Conservation (phyloP, 2,329 filamentous ascomycete species). For the Colletotrichum sp. region DNA sequence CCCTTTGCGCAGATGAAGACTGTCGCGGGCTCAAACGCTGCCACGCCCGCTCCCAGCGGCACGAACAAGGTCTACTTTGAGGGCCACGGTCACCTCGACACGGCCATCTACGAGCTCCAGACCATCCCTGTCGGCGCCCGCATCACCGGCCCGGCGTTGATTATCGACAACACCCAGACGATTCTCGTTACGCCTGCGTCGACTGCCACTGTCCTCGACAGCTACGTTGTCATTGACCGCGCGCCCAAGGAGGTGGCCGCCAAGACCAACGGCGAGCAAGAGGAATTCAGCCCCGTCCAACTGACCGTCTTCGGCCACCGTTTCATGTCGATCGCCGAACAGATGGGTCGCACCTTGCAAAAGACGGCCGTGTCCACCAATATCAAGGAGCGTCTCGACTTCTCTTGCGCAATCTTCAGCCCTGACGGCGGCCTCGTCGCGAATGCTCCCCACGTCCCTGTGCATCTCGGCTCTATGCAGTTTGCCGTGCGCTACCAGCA, state of each 20-base stretch:
- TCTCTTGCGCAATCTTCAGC: conserved; percentile 79
- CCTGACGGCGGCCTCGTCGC: conserved; percentile 74
- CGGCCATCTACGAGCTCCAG: conserved; percentile 9
- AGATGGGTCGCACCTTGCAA: conserved; percentile 78
- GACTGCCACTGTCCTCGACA: conserved; percentile 35
- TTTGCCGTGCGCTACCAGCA: conserved; percentile 73
- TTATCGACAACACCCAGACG: conserved; percentile 75
- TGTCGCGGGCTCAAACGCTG: not conserved
- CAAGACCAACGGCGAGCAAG: conserved; percentile 59
- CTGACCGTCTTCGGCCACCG: conserved; percentile 77
- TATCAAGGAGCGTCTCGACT: conserved; percentile 80
- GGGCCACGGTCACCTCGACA: conserved; percentile 11
- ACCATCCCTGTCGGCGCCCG: conserved; percentile 9
- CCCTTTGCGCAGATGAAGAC: conserved; percentile 18
- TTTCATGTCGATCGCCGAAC: conserved; percentile 83
- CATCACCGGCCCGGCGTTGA: conserved; percentile 67
- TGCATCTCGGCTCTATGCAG: conserved; percentile 79
- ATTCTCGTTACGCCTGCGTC: conserved; percentile 66
- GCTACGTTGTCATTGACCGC: conserved; percentile 39
- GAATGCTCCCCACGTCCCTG: conserved; percentile 76
- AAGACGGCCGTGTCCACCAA: conserved; percentile 79
- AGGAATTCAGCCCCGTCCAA: conserved; percentile 72
- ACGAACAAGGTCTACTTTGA: conserved; percentile 36
- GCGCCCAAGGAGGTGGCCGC: conserved; percentile 45
- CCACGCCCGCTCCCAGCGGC: conserved; percentile 74